A percentile compares a stretch with the other conserved stretches of the same genome.
Evolutionary conservation across 129 eudicot genomes (phyloP).

Genomic region (Lonicera japonica): DNA sequence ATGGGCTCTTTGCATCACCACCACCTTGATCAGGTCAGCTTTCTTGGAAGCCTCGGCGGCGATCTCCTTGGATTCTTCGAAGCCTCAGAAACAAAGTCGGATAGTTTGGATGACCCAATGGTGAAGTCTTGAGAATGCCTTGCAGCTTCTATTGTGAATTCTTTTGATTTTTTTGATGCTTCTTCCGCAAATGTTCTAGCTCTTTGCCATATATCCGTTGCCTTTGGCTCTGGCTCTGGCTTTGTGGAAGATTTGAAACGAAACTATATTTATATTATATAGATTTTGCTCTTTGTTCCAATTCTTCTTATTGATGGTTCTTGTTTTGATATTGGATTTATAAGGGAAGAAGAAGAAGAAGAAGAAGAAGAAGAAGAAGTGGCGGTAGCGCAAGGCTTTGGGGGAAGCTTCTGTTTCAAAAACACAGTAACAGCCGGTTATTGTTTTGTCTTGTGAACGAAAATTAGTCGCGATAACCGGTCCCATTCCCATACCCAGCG

Average conservation of each 20-base stretch:
- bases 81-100: slow-evolving; percentile 71
- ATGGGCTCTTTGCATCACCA: slow-evolving; percentile 71
- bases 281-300: too few relatives aligned
- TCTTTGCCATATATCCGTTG: slow-evolving; percentile 79
- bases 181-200: slow-evolving; percentile 79
- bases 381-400: too few relatives aligned
- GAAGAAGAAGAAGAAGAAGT: too few relatives aligned
- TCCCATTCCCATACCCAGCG: too few relatives aligned
- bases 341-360: too few relatives aligned
- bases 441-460: too few relatives aligned
- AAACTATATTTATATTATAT: neutral
- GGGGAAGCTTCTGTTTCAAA: too few relatives aligned
- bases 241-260: neutral
- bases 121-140: slow-evolving; percentile 45
- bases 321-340: too few relatives aligned
- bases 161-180: slow-evolving; percentile 50
- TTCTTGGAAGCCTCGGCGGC: slow-evolving; percentile 62
- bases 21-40: slow-evolving; percentile 45
- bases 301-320: too few relatives aligned
- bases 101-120: slow-evolving; percentile 45
- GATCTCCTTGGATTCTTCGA: slow-evolving; percentile 66
- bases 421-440: too few relatives aligned
- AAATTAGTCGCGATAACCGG: too few relatives aligned
- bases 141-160: slow-evolving; percentile 41
- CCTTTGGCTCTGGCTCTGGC: neutral